A percentile compares a stretch with the other conserved stretches of the same genome.
Evolutionary conservation across 257 asterid species (phyloP).

Genomic region (Mentha longifolia): DNA sequence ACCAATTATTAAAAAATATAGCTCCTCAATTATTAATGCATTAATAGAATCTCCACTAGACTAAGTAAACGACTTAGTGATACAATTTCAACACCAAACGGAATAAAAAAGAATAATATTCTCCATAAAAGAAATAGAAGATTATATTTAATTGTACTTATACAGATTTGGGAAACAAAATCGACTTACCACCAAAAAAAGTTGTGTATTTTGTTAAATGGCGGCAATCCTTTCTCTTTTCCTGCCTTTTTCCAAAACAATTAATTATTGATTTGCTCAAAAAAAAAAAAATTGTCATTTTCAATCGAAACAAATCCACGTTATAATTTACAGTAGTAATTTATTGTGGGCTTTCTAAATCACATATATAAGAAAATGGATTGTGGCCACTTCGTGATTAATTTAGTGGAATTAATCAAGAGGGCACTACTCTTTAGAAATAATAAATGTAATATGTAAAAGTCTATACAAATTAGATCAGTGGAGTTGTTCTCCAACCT

Average conservation of each 20-base stretch:
- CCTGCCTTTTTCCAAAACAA: no score
- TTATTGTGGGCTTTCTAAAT: no score
- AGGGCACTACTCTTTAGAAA: not conserved
- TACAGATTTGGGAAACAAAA: not conserved
- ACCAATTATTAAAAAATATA: no score
- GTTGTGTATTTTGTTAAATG: not conserved
- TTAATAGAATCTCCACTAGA: not conserved
- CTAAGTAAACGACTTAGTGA: not conserved
- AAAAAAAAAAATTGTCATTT: constrained; percentile 21
- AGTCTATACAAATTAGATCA: not conserved
- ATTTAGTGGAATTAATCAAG: not conserved
- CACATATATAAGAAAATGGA: no score
- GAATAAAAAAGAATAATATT: not conserved
- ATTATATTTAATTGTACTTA: not conserved
- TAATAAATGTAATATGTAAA: not conserved
- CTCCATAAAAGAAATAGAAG: not conserved
- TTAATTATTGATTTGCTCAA: constrained; percentile 8
- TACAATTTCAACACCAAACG: not conserved
- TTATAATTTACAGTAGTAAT: constrained; percentile 20
- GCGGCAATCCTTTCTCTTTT: no score
- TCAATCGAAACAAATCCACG: constrained; percentile 22
- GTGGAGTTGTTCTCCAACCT: not conserved
- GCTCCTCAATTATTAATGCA: not conserved
- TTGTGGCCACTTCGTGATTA: not conserved
- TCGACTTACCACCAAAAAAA: not conserved